Base-by-base conservation (phyloP, 2,329 filamentous ascomycete species). In the Pyrenochaeta sp. region DNA sequence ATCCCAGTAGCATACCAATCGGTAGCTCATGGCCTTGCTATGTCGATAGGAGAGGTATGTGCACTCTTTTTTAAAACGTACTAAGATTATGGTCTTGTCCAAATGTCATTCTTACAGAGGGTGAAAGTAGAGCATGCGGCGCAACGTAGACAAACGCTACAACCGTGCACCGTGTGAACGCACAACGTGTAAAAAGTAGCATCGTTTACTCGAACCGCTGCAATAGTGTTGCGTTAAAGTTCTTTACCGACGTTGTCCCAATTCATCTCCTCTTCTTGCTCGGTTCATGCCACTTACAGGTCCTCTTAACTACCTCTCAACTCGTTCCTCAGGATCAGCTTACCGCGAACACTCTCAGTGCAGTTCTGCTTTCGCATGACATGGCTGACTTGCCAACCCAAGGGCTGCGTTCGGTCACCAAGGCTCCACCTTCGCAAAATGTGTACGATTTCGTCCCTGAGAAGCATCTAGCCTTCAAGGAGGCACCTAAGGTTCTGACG, bases 391-490 rank as follows among this genome's bases (percentile, higher is more conserved):
- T n/a, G n/a, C 23, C 27, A 18, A 31, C 2, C 37, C 20, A 29
- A 46, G 44, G 7, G 7, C 15, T 10, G 9, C 20, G 7, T 18
- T 37, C 43, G 14, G 17, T 10, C 29, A 11, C 14, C 17, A 36
- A 17, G 27, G 35, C 33, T 18, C 23, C 37, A 15, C 4, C n/a
- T 17, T 30, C 33, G 14, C 35, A 43, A n/a, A 20, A 64, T 44
- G 11, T 40, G 12, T n/a, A 27, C 10, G 57, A 75, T 2, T 89
- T 89, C 64, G 74, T 84, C 45, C 80, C 85, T 1, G 63, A 74
- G 32, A 82, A 80, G 66, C 87, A 90, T 65, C 71, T 90, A 15
- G 73, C 73, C 20, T 87, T 81, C 69, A 76, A 80, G 46, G 68
- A 79, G 12, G 80, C 82, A 10, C 76, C 80, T 12, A 80, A 82